A percentile compares a stretch with the other conserved stretches of the same genome.
phyloP scores from a whole-genome alignment of 139 green algal genomes.

The Nannochloris sp. region DNA sequence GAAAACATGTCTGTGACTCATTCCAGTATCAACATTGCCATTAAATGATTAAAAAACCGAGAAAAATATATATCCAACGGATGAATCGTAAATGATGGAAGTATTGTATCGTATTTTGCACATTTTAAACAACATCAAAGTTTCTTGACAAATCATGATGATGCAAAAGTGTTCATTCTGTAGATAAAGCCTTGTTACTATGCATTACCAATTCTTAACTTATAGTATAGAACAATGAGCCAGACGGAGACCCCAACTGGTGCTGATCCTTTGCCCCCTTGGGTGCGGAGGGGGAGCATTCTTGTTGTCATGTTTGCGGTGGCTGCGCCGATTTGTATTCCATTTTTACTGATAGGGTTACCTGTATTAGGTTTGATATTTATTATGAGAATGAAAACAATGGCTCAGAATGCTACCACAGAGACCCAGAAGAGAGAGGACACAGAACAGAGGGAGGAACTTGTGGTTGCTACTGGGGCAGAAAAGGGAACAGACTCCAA shows the following conservation, averaged over 20 bases:
- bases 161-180: no score
- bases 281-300: neutral
- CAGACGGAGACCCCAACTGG: no score
- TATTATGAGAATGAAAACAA: neutral
- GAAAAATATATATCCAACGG: no score
- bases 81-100: no score
- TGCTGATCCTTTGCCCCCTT: neutral
- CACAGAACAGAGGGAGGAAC: neutral
- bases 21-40: neutral
- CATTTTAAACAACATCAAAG: neutral
- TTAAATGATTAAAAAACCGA: neutral
- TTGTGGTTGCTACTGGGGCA: neutral
- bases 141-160: neutral
- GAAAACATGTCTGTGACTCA: neutral
- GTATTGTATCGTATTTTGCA: no score
- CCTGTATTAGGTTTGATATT: neutral
- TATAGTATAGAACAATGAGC: no score
- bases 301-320: conserved; percentile 1
- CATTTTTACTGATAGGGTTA: conserved; percentile 5
- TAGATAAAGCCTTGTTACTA: no score
- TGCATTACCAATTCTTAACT: no score
- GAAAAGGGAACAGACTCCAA: neutral
- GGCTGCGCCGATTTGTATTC: conserved; percentile 1
- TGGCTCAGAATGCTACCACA: neutral
- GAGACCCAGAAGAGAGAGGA: no score